A percentile compares a stretch with the other conserved stretches of the same genome.
These are phyloP conservation scores for Boletus putidus DNA, from an alignment of 1,284 basidiomycete species.

Conservation along the genomic window DNA sequence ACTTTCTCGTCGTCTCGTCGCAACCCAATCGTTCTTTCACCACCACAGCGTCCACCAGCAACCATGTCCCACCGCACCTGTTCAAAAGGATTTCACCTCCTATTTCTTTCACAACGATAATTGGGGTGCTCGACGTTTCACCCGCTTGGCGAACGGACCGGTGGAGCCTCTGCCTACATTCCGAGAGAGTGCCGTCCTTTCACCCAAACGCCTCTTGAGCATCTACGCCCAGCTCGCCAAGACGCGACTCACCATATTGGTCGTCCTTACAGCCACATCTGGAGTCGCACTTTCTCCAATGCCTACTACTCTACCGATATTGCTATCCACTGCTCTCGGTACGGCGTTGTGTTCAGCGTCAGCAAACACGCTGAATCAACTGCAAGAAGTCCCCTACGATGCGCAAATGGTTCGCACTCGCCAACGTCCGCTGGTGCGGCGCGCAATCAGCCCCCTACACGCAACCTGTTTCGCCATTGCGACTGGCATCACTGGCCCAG, in stretches of 20 bases:
- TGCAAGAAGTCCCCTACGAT: conserved; percentile 94
- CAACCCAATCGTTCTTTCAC: conserved; percentile 14
- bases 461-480: conserved; percentile 76
- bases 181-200: conserved; percentile 43
- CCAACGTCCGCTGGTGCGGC: conserved; percentile 83
- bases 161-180: conserved; percentile 18
- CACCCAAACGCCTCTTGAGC: conserved; percentile 56
- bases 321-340: conserved; percentile 86
- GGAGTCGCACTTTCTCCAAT: conserved; percentile 92
- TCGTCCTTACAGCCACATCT: conserved; percentile 89
- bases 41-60: background rate
- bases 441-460: conserved; percentile 82
- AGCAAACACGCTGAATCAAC: conserved; percentile 94
- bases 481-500: conserved; percentile 78
- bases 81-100: conserved; percentile 45
- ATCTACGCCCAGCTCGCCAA: conserved; percentile 88
- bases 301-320: conserved; percentile 76
- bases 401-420: conserved; percentile 96
- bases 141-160: conserved; percentile 9
- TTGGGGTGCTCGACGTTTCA: conserved; percentile 38
- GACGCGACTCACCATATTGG: conserved; percentile 82
- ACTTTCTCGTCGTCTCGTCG: conserved; percentile 9
- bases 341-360: conserved; percentile 91
- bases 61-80: conserved; percentile 12
- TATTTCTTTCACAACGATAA: conserved; percentile 62